A percentile compares a stretch with the other conserved stretches of the same genome.
Conservation (phyloP, 2,329 filamentous ascomycete genomes). For the Penicillium paneum region DNA sequence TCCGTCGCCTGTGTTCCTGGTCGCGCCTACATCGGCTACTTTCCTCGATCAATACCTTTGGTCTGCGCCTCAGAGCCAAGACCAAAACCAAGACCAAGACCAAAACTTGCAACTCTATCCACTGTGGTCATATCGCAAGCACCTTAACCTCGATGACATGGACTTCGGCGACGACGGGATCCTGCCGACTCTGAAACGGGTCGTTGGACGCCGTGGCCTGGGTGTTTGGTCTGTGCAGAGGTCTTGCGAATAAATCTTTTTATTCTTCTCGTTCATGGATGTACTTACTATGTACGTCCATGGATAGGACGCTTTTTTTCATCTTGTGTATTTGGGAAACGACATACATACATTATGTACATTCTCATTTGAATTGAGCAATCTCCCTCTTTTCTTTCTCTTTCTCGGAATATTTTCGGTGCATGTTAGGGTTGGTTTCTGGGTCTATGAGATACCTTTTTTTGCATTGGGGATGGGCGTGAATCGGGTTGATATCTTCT, state of each 20-base stretch:
- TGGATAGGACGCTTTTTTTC: neutral
- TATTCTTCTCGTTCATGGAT: neutral
- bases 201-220: conserved; percentile 49
- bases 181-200: conserved; percentile 43
- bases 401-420: conserved; percentile 8
- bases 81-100: conserved; percentile 8
- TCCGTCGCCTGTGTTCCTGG: conserved; percentile 39
- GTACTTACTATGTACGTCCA: neutral
- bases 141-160: conserved; percentile 53
- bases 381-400: conserved; percentile 7
- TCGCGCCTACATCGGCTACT: conserved; percentile 46
- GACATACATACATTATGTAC: neutral
- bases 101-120: conserved; percentile 32
- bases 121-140: conserved; percentile 45
- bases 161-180: conserved; percentile 51
- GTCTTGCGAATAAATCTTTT: conserved; percentile 24
- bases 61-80: neutral
- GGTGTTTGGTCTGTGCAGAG: conserved; percentile 48
- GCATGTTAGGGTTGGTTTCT: neutral
- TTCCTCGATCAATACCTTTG: conserved; percentile 41
- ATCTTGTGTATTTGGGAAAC: neutral
- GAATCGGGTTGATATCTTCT: neutral
- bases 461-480: conserved; percentile 8
- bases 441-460: conserved; percentile 1
- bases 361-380: neutral